Evolutionary conservation across 2,329 filamentous ascomycete species (phyloP).

Genomic region (Podosphaera xanthii): DNA sequence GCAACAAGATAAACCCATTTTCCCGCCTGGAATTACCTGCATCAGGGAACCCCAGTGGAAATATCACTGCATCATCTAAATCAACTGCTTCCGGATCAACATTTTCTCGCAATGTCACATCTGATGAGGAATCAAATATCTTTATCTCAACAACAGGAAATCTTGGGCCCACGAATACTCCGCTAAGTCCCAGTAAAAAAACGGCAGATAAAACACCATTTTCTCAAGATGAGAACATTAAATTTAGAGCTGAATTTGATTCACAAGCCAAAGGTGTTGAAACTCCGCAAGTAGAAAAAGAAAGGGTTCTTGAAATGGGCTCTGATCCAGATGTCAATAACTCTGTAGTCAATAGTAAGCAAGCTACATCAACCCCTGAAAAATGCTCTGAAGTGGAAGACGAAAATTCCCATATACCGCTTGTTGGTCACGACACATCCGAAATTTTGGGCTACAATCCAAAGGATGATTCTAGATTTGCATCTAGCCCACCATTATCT

Average conservation of each 20-base stretch:
- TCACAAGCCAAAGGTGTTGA: neutral
- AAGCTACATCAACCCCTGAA: neutral
- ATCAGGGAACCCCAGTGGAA: neutral
- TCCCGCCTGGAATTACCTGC: neutral
- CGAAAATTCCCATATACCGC: slow-evolving; percentile 16
- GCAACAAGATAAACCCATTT: neutral
- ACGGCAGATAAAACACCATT: neutral
- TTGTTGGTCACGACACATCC: slow-evolving; percentile 5
- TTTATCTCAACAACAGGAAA: no score
- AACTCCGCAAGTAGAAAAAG: neutral
- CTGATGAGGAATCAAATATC: no score
- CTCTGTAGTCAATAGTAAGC: neutral
- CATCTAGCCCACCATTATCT: no score
- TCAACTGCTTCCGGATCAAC: no score
- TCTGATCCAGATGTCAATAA: neutral
- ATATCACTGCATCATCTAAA: neutral
- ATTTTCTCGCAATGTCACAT: no score
- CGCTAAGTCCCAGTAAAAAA: neutral
- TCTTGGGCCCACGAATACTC: no score
- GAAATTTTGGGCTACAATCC: neutral
- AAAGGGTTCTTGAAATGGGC: neutral
- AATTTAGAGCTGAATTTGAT: neutral
- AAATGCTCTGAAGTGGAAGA: slow-evolving; percentile 18
- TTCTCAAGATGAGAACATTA: neutral
- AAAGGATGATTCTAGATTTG: no score